Base-by-base conservation (phyloP, 2,329 filamentous ascomycete genomes). In the Madurella mycetomatis region DNA sequence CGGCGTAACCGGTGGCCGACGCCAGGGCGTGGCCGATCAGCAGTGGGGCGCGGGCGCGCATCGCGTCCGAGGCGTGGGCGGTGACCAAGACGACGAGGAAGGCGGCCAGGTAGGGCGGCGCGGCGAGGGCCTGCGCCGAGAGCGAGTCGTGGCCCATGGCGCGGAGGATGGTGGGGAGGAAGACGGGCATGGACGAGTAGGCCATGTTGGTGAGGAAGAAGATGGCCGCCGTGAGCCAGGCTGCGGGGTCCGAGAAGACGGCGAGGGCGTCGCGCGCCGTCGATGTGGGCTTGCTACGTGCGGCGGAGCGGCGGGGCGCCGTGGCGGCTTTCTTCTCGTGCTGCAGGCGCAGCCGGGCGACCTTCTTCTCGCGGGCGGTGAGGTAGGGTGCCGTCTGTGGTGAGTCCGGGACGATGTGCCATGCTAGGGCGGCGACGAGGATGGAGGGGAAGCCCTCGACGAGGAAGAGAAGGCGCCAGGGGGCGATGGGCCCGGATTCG, bases 161-260 rank as follows among this genome's bases (percentile, higher is more conserved):
- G 56, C 77, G 75, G 45, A 95, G 79, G 58, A 95, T 90, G 19
- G 87, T 90, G 37, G 90, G 90, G 2, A 95, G 79, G 67, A 95
- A 95, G 47, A 94, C 88, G 2, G 91, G 91, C 67, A 95, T 84
- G 18, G 88, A 92, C 65, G 85, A 85, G 74, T 95, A 96, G 12
- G 90, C 87, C 68, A 95, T 87, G 70, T 96, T 95, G 66, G 87
- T 85, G 69, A 86, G 83, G 75, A 95, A 91, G 76, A 95, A 89
- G 82, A 95, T 95, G 62, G 82, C 71, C 1, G 90, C 86, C 4
- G 88, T 88, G 41, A 92, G 76, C 73, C 89, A 92, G 54, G 82
- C 82, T 60, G 84, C 85, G 0, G 87, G 85, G 69, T 90, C 87
- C 43, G 66, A 62, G 31, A 90, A 70, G 2, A 82, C 81, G 56